A percentile compares a stretch with the other conserved stretches of the same genome.
Conservation (phyloP, 345 rosid genomes). For the Ceriops zippeliana region DNA sequence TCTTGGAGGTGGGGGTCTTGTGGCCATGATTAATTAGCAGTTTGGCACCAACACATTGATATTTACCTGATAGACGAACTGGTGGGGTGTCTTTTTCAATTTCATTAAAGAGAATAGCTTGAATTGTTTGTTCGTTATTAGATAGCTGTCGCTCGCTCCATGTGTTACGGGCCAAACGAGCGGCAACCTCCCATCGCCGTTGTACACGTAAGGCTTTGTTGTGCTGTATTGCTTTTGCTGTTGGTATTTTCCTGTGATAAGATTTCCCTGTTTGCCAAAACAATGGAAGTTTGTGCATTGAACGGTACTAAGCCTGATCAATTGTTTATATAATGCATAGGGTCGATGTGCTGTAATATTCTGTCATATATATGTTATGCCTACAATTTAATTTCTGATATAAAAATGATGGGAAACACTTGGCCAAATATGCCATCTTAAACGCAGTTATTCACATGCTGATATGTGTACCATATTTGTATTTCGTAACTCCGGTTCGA, state of each 20-base stretch:
- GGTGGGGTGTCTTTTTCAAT: slow-evolving; percentile 27
- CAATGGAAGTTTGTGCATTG: not conserved
- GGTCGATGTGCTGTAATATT: not conserved
- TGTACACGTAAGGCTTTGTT: not conserved
- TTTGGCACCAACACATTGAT: not conserved
- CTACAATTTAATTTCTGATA: no score
- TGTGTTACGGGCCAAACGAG: not conserved
- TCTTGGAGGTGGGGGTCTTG: not conserved
- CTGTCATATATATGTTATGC: no score
- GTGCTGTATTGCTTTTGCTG: not conserved
- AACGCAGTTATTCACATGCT: no score
- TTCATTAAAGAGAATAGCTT: slow-evolving; percentile 16
- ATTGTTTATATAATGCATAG: not conserved
- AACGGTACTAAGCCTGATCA: no score
- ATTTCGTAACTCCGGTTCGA: no score
- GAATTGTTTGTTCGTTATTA: not conserved
- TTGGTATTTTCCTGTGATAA: not conserved
- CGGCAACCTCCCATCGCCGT: not conserved
- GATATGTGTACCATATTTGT: no score
- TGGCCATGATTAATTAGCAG: not conserved
- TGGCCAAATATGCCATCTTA: no score
- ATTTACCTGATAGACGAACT: not conserved
- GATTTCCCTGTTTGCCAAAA: not conserved
- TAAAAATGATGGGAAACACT: no score
- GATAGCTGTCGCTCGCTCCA: slow-evolving; percentile 16